phyloP scores from a whole-genome alignment of 2,329 filamentous ascomycete genomes.

The Trichoderma afroharzianum region DNA sequence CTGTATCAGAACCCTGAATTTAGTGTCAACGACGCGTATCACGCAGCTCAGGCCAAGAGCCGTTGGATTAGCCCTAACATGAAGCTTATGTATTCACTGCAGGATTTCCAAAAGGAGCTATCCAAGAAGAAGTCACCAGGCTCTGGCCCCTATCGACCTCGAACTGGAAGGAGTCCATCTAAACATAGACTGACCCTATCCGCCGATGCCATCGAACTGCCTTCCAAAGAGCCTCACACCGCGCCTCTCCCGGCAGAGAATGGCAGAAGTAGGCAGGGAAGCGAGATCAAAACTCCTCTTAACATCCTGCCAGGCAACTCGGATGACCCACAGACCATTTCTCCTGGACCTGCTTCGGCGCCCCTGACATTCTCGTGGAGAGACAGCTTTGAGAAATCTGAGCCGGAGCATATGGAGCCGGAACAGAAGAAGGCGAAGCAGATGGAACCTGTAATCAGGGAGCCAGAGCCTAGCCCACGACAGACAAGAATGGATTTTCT shows the following conservation, averaged over 20 bases:
- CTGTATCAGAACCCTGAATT: constrained; percentile 73
- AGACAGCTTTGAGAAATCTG: constrained; percentile 36
- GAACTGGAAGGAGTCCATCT: constrained; percentile 52
- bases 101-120: constrained; percentile 71
- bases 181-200: constrained; percentile 61
- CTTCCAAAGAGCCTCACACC: constrained; percentile 55
- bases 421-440: constrained; percentile 12
- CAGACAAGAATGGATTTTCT: not conserved
- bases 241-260: constrained; percentile 58
- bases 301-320: not conserved
- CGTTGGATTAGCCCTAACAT: constrained; percentile 90
- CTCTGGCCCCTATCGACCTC: constrained; percentile 44
- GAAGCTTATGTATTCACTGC: constrained; percentile 85
- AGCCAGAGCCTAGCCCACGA: not conserved
- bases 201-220: constrained; percentile 52
- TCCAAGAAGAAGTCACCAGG: constrained; percentile 47
- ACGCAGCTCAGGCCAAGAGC: constrained; percentile 75
- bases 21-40: constrained; percentile 79
- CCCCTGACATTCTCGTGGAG: constrained; percentile 61
- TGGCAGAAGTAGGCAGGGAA: constrained; percentile 37
- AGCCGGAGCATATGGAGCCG: not conserved
- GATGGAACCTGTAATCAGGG: not conserved
- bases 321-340: constrained; percentile 44
- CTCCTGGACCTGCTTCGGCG: constrained; percentile 63
- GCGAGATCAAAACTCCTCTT: constrained; percentile 29